Base-by-base conservation (phyloP, 1,139 yeast genomes). In the Pichia sp. region DNA sequence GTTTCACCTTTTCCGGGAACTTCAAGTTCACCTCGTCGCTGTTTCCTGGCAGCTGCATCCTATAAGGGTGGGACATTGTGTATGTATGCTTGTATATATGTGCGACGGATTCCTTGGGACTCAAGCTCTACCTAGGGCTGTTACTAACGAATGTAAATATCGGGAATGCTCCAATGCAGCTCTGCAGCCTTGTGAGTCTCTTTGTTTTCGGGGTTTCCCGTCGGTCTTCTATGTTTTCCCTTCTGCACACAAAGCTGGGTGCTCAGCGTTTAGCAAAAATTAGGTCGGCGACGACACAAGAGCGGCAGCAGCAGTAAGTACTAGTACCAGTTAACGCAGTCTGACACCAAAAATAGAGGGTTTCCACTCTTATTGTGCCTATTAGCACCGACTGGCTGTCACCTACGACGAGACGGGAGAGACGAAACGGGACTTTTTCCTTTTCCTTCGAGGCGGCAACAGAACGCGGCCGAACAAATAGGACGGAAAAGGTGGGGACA, bases 41-140 rank as follows among this genome's bases (percentile, higher is more conserved):
- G n/a, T 17, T 9, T 8, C 14, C n/a, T 20, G 51, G 30, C 27
- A 56, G 42, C 5, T 56, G 59, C 42, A 45, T 41, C 48, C 59
- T 54, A 46, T 56, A 56, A 1, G 59, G 59, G 38, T 56, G 59
- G 14, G 59, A 47, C 59, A 56, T 56, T 3, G 14, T 46, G 20
- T 5, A 17, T 33, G n/a, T 34, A 3, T 20, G 24, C 24, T 20
- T 20, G 24, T 20, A 20, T 20, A 20, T 20, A 40, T 40, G 9
- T 42, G 30, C n/a, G 16, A 14, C 6, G 40, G 4, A 6, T 36
- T 16, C 6, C 16, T 16, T 36, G 40, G 40, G 16, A 6, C 40
- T 36, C 16, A 12, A 16, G 14, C 16, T 36, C 40, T 36, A 14
- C 7, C 16, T 36, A 14, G 40, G 7, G 40, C 40, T 36, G 40